Percentiles rank a stretch among this genome's conserved stretches.
phyloP scores from a whole-genome alignment of 805 yeast genomes.

The Metschnikowia borealis region DNA sequence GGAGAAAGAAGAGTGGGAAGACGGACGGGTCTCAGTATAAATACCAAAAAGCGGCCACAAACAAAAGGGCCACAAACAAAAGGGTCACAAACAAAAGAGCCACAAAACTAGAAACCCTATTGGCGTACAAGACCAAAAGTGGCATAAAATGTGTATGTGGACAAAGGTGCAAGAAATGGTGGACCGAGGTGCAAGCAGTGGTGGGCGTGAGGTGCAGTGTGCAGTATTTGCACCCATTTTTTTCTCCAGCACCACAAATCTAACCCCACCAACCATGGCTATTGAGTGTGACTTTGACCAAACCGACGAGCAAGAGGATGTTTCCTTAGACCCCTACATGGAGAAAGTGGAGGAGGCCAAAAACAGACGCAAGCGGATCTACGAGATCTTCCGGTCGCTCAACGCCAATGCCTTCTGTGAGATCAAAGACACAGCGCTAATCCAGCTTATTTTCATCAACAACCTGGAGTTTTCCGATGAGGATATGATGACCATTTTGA shows the following conservation, averaged over 20 bases:
- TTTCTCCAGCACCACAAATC: not conserved
- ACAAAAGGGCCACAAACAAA: too few species aligned
- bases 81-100: too few species aligned
- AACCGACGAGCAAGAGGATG: not conserved
- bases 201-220: too few species aligned
- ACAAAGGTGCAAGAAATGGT: too few species aligned
- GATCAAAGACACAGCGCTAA: slow-evolving; percentile 13
- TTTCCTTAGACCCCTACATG: slow-evolving; percentile 8
- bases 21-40: too few species aligned
- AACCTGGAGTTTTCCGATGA: slow-evolving; percentile 8
- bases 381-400: slow-evolving; percentile 6
- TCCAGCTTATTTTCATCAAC: slow-evolving; percentile 10
- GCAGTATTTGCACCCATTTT: slow-evolving; percentile 1
- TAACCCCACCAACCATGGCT: slow-evolving; percentile 6
- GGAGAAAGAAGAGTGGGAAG: too few species aligned
- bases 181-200: too few species aligned
- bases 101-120: too few species aligned
- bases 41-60: too few species aligned
- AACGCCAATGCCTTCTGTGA: slow-evolving; percentile 6
- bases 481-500: slow-evolving; percentile 13
- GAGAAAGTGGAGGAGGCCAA: slow-evolving; percentile 10
- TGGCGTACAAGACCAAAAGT: not conserved
- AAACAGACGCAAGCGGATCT: slow-evolving; percentile 6
- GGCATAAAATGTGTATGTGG: too few species aligned
- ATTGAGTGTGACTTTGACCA: slow-evolving; percentile 10